Conservation (phyloP, 129 eudicot species). For the Deinandra increscens region DNA sequence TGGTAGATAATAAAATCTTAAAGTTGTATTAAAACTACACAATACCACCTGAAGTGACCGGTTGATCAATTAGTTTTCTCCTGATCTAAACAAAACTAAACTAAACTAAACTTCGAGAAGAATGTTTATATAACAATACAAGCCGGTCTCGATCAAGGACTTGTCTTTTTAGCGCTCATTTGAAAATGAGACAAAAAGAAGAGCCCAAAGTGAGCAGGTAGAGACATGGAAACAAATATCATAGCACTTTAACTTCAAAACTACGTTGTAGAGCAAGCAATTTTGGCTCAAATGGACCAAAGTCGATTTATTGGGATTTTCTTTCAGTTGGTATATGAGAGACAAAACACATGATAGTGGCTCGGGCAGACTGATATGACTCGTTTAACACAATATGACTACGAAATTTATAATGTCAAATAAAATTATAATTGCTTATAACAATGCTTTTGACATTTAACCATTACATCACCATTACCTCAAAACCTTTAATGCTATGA, state of each 20-base stretch:
- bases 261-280: neutral
- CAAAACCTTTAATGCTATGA: neutral
- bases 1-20: too few species aligned
- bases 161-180: too few species aligned
- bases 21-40: too few species aligned
- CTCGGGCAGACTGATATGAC: too few species aligned
- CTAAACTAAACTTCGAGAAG: too few species aligned
- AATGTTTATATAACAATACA: too few species aligned
- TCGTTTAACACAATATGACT: too few species aligned
- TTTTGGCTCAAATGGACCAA: neutral
- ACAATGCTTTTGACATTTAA: neutral
- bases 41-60: too few species aligned
- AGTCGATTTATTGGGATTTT: neutral
- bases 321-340: neutral
- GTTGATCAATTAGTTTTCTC: too few species aligned
- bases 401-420: neutral
- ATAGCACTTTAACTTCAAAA: neutral
- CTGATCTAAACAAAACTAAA: too few species aligned
- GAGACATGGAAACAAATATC: neutral
- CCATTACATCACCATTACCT: neutral
- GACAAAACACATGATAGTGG: too few species aligned
- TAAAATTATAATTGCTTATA: neutral
- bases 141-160: too few species aligned
- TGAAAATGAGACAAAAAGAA: slow-evolving; percentile 21
- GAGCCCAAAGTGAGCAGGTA: slow-evolving; percentile 22